These are phyloP conservation scores for Emericellopsis atlantica DNA, from an alignment of 2,329 filamentous ascomycete species.

Conservation along the genomic window DNA sequence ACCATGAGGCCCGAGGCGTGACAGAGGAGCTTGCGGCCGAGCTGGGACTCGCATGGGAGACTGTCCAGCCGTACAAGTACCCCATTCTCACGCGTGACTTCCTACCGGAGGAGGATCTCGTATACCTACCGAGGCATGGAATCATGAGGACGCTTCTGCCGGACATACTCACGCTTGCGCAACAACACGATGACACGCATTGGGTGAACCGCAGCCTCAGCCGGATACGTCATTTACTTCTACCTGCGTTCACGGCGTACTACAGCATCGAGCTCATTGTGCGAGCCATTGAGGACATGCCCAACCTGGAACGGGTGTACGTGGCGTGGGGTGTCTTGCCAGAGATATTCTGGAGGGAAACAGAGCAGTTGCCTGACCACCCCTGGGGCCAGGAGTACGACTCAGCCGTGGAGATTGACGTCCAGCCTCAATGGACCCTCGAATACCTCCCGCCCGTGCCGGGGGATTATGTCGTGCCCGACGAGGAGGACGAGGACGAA, in stretches of 20 bases:
- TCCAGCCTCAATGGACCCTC: background rate
- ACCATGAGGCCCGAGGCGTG: constrained; percentile 9
- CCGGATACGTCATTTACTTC: constrained; percentile 8
- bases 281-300: constrained; percentile 4
- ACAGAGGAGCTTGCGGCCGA: constrained; percentile 7
- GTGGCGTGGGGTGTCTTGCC: constrained; percentile 11
- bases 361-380: background rate
- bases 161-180: background rate
- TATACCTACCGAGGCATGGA: background rate
- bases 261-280: constrained; percentile 8
- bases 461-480: constrained; percentile 5
- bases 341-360: background rate
- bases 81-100: background rate
- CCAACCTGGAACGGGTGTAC: constrained; percentile 8
- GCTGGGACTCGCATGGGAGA: background rate
- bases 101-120: background rate
- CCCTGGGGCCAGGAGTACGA: background rate
- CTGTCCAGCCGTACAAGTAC: background rate
- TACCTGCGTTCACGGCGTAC: constrained; percentile 13
- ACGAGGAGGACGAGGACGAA: constrained; percentile 3
- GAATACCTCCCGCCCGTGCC: constrained; percentile 1
- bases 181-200: background rate
- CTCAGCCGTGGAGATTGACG: background rate
- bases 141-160: background rate
- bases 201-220: background rate